Evolutionary conservation across 805 yeast genomes (phyloP), one percentile per base, ranked within the genome.

Genomic region (Sungouiella thailandica): DNA sequence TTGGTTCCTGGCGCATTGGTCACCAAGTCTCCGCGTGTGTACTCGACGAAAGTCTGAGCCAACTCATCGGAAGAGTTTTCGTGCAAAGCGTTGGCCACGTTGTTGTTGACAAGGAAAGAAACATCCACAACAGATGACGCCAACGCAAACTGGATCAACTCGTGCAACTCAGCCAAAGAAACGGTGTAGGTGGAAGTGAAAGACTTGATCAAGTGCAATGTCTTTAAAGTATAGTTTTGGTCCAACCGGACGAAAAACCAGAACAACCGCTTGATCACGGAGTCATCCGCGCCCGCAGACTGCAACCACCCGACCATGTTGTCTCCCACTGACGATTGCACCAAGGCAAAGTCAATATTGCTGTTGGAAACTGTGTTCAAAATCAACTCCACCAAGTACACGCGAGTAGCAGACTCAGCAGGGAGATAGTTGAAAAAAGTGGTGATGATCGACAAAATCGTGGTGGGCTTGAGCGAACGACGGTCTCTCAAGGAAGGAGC

Each of bases 401-500:
- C 42, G 51, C 71, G 57, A 34, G 49, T 42, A 23, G 45, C 34
- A 15, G 66, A 58, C 7, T 57, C 37, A 33, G 48, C 55, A 26
- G 68, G 65, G 34, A 66, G 46, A 34, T 65, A 59, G 54, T 66
- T 67, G 60, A 66, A 67, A 27, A 63, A 52, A 17, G 60, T 62
- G 49, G 58, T 65, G 36, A 65, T 55, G 34, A 59, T 53, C 14
- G 70, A 64, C 50, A 67, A 55, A 23, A 66, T 51, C 27, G 67
- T 63, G 33, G 68, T 55, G 17, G 68, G 48, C 41, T 62, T 65
- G 40, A 67, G 61, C 23, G 68, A 52, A 45, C 57, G 64, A 54
- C 70, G 61, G 53, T 67, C 72, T 55, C 70, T 62, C 44, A 65
- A 56, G 9, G 66, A 53, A 12, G 65, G 66, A 37, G 57, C 60